These are phyloP conservation scores for Pleodorina starrii DNA, from an alignment of 139 green algal species.

Conservation along the genomic window DNA sequence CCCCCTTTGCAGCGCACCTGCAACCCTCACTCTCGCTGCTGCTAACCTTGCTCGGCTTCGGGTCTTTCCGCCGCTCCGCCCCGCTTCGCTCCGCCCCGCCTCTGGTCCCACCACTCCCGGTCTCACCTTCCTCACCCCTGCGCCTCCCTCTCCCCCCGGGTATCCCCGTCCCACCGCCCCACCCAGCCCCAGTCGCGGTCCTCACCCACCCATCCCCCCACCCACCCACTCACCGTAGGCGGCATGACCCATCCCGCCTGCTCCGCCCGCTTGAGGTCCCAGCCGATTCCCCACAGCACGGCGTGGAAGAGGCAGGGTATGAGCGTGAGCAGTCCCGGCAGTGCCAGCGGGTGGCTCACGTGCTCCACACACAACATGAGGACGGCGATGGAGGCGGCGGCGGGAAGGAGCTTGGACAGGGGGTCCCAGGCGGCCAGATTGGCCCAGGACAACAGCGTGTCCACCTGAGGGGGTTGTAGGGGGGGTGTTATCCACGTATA, in stretches of 20 bases:
- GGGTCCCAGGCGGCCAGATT: conserved; percentile 58
- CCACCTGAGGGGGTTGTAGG: conserved; percentile 44
- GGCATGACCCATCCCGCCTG: conserved; percentile 77
- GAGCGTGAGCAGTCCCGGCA: conserved; percentile 71
- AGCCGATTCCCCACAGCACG: conserved; percentile 55
- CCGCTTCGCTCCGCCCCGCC: too few relatives aligned
- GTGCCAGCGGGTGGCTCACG: conserved; percentile 65
- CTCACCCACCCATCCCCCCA: too few relatives aligned
- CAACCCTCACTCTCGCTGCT: too few relatives aligned
- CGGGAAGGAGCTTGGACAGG: conserved; percentile 72
- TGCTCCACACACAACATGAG: conserved; percentile 71
- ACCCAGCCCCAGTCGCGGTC: too few relatives aligned
- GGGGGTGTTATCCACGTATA: too few relatives aligned
- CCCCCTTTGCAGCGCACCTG: too few relatives aligned
- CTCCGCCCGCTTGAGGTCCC: conserved; percentile 66
- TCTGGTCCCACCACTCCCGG: too few relatives aligned
- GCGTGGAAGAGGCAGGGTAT: conserved; percentile 72
- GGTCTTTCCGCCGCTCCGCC: too few relatives aligned
- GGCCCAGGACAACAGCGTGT: conserved; percentile 60
- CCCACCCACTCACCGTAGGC: conserved; percentile 65
- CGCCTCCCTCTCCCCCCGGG: too few relatives aligned
- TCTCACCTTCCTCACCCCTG: too few relatives aligned
- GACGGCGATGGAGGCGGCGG: conserved; percentile 50
- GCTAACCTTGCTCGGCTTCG: too few relatives aligned
- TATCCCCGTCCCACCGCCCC: too few relatives aligned